phyloP scores from a whole-genome alignment of 2,329 filamentous ascomycete genomes.

The Harringtonia aguacate region DNA sequence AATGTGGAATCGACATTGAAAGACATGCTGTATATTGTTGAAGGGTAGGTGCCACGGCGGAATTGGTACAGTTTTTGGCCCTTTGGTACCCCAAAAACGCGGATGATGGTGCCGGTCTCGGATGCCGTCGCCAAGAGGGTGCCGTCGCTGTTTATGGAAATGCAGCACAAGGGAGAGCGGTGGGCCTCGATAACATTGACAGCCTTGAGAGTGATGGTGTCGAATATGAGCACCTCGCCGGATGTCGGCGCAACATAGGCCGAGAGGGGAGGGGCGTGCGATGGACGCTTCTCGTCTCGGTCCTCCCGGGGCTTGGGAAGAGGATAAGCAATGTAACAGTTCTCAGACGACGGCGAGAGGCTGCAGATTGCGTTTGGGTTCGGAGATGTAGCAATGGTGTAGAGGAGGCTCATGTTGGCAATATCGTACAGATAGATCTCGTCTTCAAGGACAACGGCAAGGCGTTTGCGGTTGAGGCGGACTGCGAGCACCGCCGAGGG shows the following conservation, averaged over 20 bases:
- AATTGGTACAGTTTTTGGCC: conserved; percentile 95
- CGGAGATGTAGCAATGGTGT: conserved; percentile 86
- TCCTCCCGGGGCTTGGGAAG: conserved; percentile 64
- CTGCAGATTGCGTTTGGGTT: conserved; percentile 89
- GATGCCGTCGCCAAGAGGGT: conserved; percentile 88
- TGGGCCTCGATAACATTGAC: conserved; percentile 95
- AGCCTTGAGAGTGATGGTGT: conserved; percentile 79
- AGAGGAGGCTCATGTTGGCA: conserved; percentile 91
- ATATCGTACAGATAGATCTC: conserved; percentile 99
- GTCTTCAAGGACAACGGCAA: conserved; percentile 89
- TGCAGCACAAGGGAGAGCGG: conserved; percentile 78
- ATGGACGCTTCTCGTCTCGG: conserved; percentile 47
- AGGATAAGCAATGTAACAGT: conserved; percentile 92
- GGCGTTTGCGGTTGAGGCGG: conserved; percentile 83
- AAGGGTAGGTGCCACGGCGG: conserved; percentile 86
- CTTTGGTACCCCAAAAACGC: conserved; percentile 84
- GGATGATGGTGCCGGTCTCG: conserved; percentile 94
- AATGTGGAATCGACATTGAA: conserved; percentile 93
- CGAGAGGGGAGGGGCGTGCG: conserved; percentile 74
- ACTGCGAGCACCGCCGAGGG: conserved; percentile 93
- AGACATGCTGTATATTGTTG: conserved; percentile 96
- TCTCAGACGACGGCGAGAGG: conserved; percentile 86
- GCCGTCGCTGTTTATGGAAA: conserved; percentile 86
- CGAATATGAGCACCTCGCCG: conserved; percentile 87
- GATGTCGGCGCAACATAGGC: conserved; percentile 75